Conservation (phyloP, 75 land plant genomes). For the Selaginella moellendorffii region DNA sequence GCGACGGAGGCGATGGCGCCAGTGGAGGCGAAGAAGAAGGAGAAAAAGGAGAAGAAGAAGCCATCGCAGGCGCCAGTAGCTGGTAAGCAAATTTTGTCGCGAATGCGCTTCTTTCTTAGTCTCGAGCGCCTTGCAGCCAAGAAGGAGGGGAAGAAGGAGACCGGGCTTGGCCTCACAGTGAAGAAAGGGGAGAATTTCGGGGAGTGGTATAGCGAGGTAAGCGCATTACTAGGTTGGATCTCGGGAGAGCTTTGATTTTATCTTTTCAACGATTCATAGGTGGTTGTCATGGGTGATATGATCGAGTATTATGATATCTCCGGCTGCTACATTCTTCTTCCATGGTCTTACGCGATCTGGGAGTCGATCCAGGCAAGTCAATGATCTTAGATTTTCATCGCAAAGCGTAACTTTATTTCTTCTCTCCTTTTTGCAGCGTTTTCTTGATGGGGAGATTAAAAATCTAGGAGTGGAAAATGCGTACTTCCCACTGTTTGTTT, state of each 20-base stretch:
- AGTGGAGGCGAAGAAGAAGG: too few species aligned
- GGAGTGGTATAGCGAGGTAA: constrained; percentile 96
- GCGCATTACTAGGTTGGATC: neutral
- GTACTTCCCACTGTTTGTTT: constrained; percentile 93
- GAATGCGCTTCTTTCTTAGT: too few species aligned
- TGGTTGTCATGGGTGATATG: constrained; percentile 77
- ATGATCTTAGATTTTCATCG: neutral
- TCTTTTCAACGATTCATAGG: constrained; percentile 24
- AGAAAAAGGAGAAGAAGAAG: too few species aligned
- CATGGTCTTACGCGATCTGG: constrained; percentile 94
- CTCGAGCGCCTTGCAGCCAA: too few species aligned
- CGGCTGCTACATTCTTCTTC: constrained; percentile 89
- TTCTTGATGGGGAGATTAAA: constrained; percentile 93
- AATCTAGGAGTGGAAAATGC: constrained; percentile 89
- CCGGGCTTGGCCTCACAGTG: constrained; percentile 53
- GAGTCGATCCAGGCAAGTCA: constrained; percentile 58
- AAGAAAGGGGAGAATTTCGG: constrained; percentile 89
- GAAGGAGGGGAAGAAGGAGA: constrained; percentile 94
- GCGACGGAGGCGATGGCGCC: too few species aligned
- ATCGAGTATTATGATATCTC: constrained; percentile 97
- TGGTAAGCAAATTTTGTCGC: too few species aligned
- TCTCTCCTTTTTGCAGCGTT: constrained; percentile 46
- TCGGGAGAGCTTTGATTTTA: neutral
- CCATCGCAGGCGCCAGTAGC: too few species aligned
- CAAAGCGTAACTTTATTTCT: too few species aligned